Evolutionary conservation across 1,139 yeast genomes (phyloP), one percentile per base, ranked within the genome.

Genomic region (Entelexis sorbosivorans): DNA sequence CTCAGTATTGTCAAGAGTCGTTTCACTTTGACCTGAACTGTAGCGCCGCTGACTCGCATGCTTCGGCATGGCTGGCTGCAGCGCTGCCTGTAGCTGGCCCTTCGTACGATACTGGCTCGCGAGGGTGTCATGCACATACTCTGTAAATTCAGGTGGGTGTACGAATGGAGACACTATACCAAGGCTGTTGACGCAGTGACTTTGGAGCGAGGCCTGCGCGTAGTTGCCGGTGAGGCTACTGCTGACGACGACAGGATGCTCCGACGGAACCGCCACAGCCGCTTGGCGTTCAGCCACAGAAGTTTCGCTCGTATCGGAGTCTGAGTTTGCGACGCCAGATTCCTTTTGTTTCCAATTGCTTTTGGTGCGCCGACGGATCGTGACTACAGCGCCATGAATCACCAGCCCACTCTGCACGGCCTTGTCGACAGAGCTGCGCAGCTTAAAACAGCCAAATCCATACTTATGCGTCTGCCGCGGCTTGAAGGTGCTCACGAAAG

Each of bases 361-460:
- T 20, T 40, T 40, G 7, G 44, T 40, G 35, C 44, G 44, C 6
- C 35, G 35, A 1, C 44, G 44, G 11, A 40, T 17, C 17, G 44
- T 40, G 13, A 35, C 34, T 1, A 22, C 20, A 14, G 29, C 42
- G 7, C 35, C 34, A 14, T 28, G 40, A 16, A 35, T 14, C 14
- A 16, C 5, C 5, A 32, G 26, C 26, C 10, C 31, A 14, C 48
- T 16, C 11, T 20, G 34, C 24, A 20, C 13, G 3, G 50, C 46
- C 20, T n/a, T 40, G 1, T 28, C 38, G 13, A 33, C 43, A 5
- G 48, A 13, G 10, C 17, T 22, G 9, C 17, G 49, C 6, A 28
- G 14, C 29, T 22, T 36, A 16, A 44, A 51, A 16, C 49, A 32
- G 3, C 50, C 44, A 16, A 51, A 51, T 6, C 48, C 54, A 19